Base-by-base conservation (phyloP, 192 early-diverging fungal species). In the Chytriomyces sp. region DNA sequence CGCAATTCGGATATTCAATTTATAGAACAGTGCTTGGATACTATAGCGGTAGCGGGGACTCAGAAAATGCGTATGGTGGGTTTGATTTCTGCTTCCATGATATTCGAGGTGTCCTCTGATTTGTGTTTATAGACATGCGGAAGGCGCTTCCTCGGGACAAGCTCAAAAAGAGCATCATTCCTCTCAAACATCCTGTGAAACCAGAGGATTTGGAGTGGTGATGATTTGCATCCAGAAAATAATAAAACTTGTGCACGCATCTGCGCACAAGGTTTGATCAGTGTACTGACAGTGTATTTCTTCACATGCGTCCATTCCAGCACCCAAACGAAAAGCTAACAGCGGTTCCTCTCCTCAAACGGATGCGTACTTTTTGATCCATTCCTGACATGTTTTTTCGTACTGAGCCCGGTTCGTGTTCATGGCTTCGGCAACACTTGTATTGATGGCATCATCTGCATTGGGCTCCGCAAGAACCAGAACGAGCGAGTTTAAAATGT, bases 1-100 rank as follows among this genome's bases (percentile, higher is more conserved):
- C 91, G 61, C 89, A 87, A 66, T 90, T 99, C 71, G 96, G 96
- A 35, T 99, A 99, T 79, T 89, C 90, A 8, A 90, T 98, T 20
- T 98, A 95, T 83, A 81, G 96, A 43, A 87, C 92, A 35, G 96
- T 99, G 26, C 77, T 91, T 50, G 91, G 89, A 45, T 99, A 99
- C 87, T 99, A 99, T 84, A 45, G 77, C 18, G 44, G 24, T 1
- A 62, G 85, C 7, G 87, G 88, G 44, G 87, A 85, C 9, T 82
- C 86, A 2, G 96, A 99, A 80, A 93, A 97, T 82, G 96, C 94
- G 2, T 94, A 87, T 83, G 93, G 93, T 94, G 85, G 82, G 50
- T 10, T 18, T 63, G 64, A 5, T 47, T 50, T 66, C 50, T 23
- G 20, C 45, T 44, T 45, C 49, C 7, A n/a, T 26, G 5, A 43